These are phyloP conservation scores for Backusella circina DNA, from an alignment of 192 early-diverging fungal species.

Conservation along the genomic window DNA sequence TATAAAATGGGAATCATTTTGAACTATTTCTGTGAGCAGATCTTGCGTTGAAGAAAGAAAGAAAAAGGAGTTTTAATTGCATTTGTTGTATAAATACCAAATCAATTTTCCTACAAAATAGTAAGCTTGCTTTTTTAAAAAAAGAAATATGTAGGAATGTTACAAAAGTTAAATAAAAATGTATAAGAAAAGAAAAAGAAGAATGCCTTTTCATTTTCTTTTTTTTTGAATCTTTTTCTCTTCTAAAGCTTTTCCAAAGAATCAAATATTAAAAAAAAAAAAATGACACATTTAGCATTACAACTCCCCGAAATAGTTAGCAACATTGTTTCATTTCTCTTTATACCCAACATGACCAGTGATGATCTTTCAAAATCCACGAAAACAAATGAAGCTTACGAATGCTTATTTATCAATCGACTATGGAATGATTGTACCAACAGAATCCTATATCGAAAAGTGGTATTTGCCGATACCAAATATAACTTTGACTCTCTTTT, in stretches of 20 bases:
- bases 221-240: neutral
- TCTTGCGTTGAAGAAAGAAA: neutral
- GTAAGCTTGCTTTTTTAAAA: neutral
- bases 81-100: neutral
- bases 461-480: constrained; percentile 27
- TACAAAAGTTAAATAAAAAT: neutral
- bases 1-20: neutral
- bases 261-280: neutral
- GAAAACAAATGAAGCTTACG: neutral
- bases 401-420: constrained; percentile 25
- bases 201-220: neutral
- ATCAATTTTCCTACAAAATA: neutral
- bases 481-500: constrained; percentile 1
- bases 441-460: constrained; percentile 25
- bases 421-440: constrained; percentile 27
- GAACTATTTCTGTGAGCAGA: neutral
- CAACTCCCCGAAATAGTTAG: constrained; percentile 7
- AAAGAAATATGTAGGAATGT: neutral
- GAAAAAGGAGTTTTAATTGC: neutral
- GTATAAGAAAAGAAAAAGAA: neutral
- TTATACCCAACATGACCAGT: neutral
- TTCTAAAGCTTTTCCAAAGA: neutral
- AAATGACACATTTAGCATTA: neutral
- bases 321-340: neutral
- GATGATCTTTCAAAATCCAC: neutral